Percentiles rank a stretch among this genome's conserved stretches.
phyloP scores from a whole-genome alignment of 2,329 filamentous ascomycete species.

The Penicillium sp. region DNA sequence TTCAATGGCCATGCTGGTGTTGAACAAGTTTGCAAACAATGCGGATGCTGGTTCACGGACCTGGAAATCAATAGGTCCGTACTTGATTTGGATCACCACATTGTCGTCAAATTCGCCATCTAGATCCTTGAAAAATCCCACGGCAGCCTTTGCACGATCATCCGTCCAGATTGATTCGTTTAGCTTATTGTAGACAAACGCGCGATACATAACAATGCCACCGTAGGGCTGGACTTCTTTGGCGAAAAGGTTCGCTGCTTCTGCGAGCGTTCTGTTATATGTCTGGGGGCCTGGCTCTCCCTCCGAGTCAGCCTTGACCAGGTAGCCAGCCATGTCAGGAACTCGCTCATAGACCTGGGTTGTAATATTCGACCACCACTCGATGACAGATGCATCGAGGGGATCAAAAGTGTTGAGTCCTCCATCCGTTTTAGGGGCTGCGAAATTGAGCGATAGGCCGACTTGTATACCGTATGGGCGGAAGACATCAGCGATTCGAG shows the following conservation, averaged over 20 bases:
- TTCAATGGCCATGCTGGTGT: conserved; percentile 58
- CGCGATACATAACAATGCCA: conserved; percentile 67
- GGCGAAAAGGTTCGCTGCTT: conserved; percentile 69
- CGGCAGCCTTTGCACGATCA: conserved; percentile 68
- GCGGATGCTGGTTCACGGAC: conserved; percentile 66
- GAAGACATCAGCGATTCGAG: conserved; percentile 62
- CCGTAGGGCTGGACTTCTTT: conserved; percentile 56
- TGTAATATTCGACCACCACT: conserved; percentile 63
- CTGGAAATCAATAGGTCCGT: conserved; percentile 72
- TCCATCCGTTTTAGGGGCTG: conserved; percentile 58
- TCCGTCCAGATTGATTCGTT: conserved; percentile 61
- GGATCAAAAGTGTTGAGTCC: conserved; percentile 64
- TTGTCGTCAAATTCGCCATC: conserved; percentile 68
- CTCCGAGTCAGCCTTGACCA: conserved; percentile 71
- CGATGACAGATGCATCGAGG: conserved; percentile 57
- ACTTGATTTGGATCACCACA: conserved; percentile 71
- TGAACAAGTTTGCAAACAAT: conserved; percentile 55
- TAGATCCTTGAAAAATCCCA: conserved; percentile 63
- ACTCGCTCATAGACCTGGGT: conserved; percentile 58
- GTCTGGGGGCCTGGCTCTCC: conserved; percentile 67
- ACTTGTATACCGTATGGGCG: conserved; percentile 66
- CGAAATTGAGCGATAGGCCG: conserved; percentile 67
- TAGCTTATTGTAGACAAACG: conserved; percentile 66
- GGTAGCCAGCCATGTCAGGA: conserved; percentile 66
- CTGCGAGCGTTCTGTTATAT: conserved; percentile 67